Conservation (phyloP, 1,284 basidiomycete genomes). For the Pseudomicrostroma phylloplanum region DNA sequence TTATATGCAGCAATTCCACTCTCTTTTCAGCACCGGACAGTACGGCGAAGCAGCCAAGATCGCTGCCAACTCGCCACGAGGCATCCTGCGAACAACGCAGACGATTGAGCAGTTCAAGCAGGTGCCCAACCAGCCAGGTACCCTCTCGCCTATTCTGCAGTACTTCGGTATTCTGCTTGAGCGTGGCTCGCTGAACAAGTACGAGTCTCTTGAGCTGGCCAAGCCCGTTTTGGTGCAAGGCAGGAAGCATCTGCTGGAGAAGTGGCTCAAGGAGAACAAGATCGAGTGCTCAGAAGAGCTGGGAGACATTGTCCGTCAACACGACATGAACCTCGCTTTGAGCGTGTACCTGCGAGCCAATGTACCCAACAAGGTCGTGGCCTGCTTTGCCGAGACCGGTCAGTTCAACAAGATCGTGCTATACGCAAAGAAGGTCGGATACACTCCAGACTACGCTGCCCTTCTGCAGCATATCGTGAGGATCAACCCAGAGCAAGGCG, state of each 20-base stretch:
- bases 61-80: constrained; percentile 93
- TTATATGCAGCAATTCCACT: constrained; percentile 91
- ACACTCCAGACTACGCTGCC: constrained; percentile 85
- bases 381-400: constrained; percentile 97
- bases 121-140: constrained; percentile 81
- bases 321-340: constrained; percentile 97
- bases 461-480: constrained; percentile 97
- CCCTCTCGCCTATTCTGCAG: constrained; percentile 91
- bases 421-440: constrained; percentile 95
- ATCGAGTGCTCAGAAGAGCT: constrained; percentile 98
- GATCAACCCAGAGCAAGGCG: constrained; percentile 92
- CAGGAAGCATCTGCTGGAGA: constrained; percentile 93
- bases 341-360: constrained; percentile 97
- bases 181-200: constrained; percentile 94
- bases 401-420: constrained; percentile 98
- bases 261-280: constrained; percentile 99
- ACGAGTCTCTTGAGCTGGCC: constrained; percentile 91
- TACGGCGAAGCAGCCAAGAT: constrained; percentile 96
- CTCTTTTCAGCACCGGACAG: constrained; percentile 82
- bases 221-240: constrained; percentile 93
- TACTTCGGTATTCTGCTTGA: constrained; percentile 97
- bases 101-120: constrained; percentile 98
- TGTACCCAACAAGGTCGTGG: constrained; percentile 91
- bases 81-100: constrained; percentile 87
- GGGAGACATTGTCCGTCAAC: constrained; percentile 88